These are phyloP conservation scores for Fusarium luffae DNA, from an alignment of 2,329 filamentous ascomycete species.

Conservation along the genomic window DNA sequence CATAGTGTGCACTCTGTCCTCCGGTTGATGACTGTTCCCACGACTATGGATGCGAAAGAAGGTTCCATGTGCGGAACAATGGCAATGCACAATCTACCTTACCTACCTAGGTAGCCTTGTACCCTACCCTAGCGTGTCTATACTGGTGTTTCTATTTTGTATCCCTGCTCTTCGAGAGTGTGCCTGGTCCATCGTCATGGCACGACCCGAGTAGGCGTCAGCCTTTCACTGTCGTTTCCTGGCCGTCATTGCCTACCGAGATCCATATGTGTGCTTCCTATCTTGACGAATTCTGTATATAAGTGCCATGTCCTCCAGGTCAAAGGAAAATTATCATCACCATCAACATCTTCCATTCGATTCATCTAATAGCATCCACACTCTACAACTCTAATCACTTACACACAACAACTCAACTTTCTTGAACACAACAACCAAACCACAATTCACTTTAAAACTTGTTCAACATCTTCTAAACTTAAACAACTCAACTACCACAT, in stretches of 20 bases:
- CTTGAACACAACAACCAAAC: slow-evolving; percentile 5
- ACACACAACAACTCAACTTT: slow-evolving; percentile 8
- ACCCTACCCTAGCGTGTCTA: slow-evolving; percentile 2
- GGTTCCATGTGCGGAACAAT: slow-evolving; percentile 33
- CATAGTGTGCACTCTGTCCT: slow-evolving; percentile 2
- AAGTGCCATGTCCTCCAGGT: slow-evolving; percentile 21
- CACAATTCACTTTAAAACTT: neutral
- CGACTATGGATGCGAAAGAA: slow-evolving; percentile 18
- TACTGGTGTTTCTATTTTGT: slow-evolving; percentile 40
- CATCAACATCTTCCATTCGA: slow-evolving; percentile 16
- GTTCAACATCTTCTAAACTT: neutral
- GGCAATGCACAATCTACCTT: slow-evolving; percentile 18
- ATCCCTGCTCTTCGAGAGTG: slow-evolving; percentile 24
- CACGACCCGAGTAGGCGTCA: slow-evolving; percentile 36
- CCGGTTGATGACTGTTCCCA: slow-evolving; percentile 22
- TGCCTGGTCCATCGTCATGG: slow-evolving; percentile 29
- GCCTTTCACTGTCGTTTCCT: slow-evolving; percentile 21
- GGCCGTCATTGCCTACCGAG: slow-evolving; percentile 10
- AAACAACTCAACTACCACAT: slow-evolving; percentile 6
- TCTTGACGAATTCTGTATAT: slow-evolving; percentile 27
- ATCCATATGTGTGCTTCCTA: slow-evolving; percentile 16
- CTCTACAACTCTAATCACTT: slow-evolving; percentile 4
- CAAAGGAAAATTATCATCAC: slow-evolving; percentile 22
- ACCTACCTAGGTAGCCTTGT: slow-evolving; percentile 1
- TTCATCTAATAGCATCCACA: slow-evolving; percentile 20